Conservation (phyloP, 768 basidiomycete genomes). For the Lactarius pseudohatsudake region DNA sequence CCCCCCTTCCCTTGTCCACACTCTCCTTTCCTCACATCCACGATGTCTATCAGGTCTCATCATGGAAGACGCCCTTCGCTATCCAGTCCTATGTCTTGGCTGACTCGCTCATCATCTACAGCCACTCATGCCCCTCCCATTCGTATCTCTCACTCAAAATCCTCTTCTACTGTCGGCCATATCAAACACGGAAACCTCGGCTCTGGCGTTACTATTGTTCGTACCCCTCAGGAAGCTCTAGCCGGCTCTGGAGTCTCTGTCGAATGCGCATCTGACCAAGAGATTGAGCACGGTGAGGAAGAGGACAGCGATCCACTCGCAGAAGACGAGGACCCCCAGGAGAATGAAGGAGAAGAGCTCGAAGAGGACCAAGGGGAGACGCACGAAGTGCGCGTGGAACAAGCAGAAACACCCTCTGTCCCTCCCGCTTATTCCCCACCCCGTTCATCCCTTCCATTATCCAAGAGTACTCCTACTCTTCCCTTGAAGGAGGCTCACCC, state of each 20-base stretch:
- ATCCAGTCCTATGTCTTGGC: conserved; percentile 46
- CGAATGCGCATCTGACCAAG: conserved; percentile 17
- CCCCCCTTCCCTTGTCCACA: conserved; percentile 18
- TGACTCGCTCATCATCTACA: conserved; percentile 41
- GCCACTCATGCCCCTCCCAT: conserved; percentile 34
- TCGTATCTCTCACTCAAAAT: conserved; percentile 47
- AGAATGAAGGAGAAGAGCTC: not conserved
- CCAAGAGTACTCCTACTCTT: conserved; percentile 29
- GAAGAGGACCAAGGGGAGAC: conserved; percentile 11
- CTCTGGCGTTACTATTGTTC: conserved; percentile 71
- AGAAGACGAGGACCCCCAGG: not conserved
- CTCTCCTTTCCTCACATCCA: conserved; percentile 10
- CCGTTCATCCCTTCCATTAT: conserved; percentile 32
- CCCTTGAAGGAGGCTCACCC: conserved; percentile 33
- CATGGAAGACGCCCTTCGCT: conserved; percentile 40
- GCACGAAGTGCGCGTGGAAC: not conserved
- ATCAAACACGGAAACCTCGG: conserved; percentile 54
- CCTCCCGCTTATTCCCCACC: conserved; percentile 33
- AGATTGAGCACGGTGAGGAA: not conserved
- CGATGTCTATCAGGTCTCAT: conserved; percentile 31
- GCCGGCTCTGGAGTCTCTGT: conserved; percentile 34
- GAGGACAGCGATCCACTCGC: not conserved
- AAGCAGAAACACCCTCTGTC: conserved; percentile 15
- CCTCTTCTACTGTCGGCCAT: conserved; percentile 37
- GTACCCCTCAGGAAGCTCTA: conserved; percentile 79